A percentile compares a stretch with the other conserved stretches of the same genome.
phyloP scores from a whole-genome alignment of 2,329 filamentous ascomycete species.

The Cladosporium phlei region DNA sequence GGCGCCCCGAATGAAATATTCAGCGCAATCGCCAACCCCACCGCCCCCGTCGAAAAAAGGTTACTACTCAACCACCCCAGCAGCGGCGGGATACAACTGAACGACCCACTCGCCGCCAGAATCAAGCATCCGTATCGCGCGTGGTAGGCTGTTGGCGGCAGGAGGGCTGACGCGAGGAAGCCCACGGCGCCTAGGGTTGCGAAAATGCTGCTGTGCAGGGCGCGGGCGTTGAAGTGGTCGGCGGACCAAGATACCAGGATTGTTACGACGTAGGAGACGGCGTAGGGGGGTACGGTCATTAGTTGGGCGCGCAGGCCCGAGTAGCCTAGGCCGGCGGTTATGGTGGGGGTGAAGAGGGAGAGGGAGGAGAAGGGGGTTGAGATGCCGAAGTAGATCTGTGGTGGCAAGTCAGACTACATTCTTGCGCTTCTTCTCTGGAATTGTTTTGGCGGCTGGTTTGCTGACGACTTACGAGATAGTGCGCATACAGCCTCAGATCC shows the following conservation, averaged over 20 bases:
- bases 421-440: not conserved
- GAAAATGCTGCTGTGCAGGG: constrained; percentile 47
- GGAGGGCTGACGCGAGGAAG: constrained; percentile 59
- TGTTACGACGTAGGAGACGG: constrained; percentile 45
- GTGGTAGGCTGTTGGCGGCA: constrained; percentile 57
- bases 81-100: constrained; percentile 64
- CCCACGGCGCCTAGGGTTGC: constrained; percentile 50
- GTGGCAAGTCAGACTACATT: no score
- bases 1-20: constrained; percentile 61
- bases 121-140: constrained; percentile 67
- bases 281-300: constrained; percentile 32
- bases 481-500: constrained; percentile 50
- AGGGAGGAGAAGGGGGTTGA: constrained; percentile 29
- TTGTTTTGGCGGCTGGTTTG: not conserved
- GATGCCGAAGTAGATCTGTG: constrained; percentile 49
- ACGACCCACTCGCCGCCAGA: constrained; percentile 61
- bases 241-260: constrained; percentile 48
- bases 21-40: constrained; percentile 64
- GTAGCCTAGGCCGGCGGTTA: constrained; percentile 62
- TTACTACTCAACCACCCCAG: constrained; percentile 69
- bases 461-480: constrained; percentile 43
- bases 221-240: constrained; percentile 57
- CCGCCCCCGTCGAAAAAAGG: constrained; percentile 59
- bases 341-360: constrained; percentile 31
- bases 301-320: constrained; percentile 44